These are phyloP conservation scores for Karstenula rhodostoma DNA, from an alignment of 2,329 filamentous ascomycete species.

Conservation along the genomic window DNA sequence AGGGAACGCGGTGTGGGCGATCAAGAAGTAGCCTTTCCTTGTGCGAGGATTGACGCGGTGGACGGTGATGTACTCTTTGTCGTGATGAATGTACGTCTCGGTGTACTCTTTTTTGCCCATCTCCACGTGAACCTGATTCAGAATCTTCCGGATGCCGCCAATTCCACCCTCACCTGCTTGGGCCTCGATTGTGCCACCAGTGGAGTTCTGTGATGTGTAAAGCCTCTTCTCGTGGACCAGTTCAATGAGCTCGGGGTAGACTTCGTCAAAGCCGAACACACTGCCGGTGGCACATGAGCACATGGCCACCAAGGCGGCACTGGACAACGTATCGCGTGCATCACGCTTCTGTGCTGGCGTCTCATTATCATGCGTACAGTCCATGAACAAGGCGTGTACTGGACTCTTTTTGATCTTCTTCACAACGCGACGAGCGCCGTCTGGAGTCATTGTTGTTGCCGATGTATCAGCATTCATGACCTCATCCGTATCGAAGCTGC, in stretches of 20 bases:
- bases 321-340: constrained; percentile 90
- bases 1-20: constrained; percentile 95
- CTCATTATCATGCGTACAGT: constrained; percentile 99
- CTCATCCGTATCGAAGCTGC: constrained; percentile 95
- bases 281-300: constrained; percentile 93
- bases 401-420: constrained; percentile 85
- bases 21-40: constrained; percentile 91
- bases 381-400: constrained; percentile 96
- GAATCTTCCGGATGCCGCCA: constrained; percentile 85
- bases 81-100: constrained; percentile 96
- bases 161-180: constrained; percentile 83
- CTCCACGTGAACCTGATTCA: constrained; percentile 92
- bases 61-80: constrained; percentile 94
- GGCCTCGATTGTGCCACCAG: constrained; percentile 63
- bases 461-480: constrained; percentile 68
- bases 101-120: constrained; percentile 97
- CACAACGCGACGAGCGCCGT: constrained; percentile 68
- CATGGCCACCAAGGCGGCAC: constrained; percentile 93
- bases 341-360: constrained; percentile 94
- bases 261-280: constrained; percentile 97
- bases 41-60: constrained; percentile 93
- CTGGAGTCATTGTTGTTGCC: constrained; percentile 34
- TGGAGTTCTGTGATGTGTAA: constrained; percentile 81
- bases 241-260: constrained; percentile 93
- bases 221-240: constrained; percentile 86